These are phyloP conservation scores for Osmozyma mogii DNA, from an alignment of 805 yeast species.

Conservation along the genomic window DNA sequence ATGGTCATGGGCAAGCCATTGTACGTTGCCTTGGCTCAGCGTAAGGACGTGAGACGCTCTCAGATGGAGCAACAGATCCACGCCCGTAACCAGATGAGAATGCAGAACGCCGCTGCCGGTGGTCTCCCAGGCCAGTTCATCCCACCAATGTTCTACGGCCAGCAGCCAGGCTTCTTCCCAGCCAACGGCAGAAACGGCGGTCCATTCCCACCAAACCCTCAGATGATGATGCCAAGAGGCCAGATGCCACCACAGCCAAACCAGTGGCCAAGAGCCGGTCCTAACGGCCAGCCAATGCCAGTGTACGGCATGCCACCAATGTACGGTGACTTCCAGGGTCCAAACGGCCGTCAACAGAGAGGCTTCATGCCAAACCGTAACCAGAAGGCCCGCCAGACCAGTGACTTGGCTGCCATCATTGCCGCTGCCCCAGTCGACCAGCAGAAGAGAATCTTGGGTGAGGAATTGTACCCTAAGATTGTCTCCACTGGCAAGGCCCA, in stretches of 20 bases:
- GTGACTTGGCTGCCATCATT: slow-evolving; percentile 53
- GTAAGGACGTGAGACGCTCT: slow-evolving; percentile 94
- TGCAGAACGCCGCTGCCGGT: slow-evolving; percentile 92
- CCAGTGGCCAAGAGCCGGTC: slow-evolving; percentile 67
- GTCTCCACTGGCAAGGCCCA: slow-evolving; percentile 78
- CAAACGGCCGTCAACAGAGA: slow-evolving; percentile 46
- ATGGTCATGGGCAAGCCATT: slow-evolving; percentile 93
- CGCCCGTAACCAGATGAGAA: slow-evolving; percentile 96
- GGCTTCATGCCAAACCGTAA: slow-evolving; percentile 42
- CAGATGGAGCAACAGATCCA: slow-evolving; percentile 97
- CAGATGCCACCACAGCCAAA: slow-evolving; percentile 60
- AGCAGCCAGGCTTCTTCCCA: slow-evolving; percentile 78
- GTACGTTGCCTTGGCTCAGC: slow-evolving; percentile 97
- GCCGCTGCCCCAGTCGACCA: slow-evolving; percentile 72
- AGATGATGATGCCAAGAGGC: slow-evolving; percentile 67
- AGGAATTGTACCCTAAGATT: slow-evolving; percentile 91
- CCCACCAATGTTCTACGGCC: slow-evolving; percentile 79
- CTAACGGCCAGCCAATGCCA: slow-evolving; percentile 79
- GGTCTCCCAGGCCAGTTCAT: slow-evolving; percentile 84
- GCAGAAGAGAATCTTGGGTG: slow-evolving; percentile 97
- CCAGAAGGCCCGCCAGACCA: slow-evolving; percentile 30
- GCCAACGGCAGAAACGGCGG: slow-evolving; percentile 68
- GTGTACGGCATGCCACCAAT: slow-evolving; percentile 83
- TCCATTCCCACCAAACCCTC: slow-evolving; percentile 77
- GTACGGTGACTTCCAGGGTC: slow-evolving; percentile 43